Percentiles rank a stretch among this genome's conserved stretches.
Evolutionary conservation across 805 yeast species (phyloP).

Genomic region (Candida coquimbonensis): DNA sequence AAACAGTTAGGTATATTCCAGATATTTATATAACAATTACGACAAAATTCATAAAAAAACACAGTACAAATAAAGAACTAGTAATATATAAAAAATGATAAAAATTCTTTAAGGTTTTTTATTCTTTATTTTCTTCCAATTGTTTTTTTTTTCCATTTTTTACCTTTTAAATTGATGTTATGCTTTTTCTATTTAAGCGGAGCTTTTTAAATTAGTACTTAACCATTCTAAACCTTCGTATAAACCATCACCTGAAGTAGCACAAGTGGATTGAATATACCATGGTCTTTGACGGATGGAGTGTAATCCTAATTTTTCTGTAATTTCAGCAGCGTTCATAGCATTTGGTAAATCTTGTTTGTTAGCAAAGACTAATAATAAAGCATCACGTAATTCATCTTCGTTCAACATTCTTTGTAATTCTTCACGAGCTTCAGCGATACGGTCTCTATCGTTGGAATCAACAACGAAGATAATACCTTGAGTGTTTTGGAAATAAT

Average conservation of each 20-base stretch:
- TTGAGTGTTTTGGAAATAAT: conserved; percentile 97
- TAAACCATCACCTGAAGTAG: conserved; percentile 98
- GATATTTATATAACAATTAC: conserved; percentile 1
- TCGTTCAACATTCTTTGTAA: conserved; percentile 97
- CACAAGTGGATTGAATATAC: conserved; percentile 99
- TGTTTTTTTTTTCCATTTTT: background rate
- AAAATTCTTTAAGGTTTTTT: background rate
- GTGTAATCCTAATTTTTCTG: conserved; percentile 94
- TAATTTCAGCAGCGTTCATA: conserved; percentile 97
- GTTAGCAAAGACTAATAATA: conserved; percentile 92
- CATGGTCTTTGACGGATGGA: conserved; percentile 98
- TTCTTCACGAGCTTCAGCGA: conserved; percentile 96
- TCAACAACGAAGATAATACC: conserved; percentile 98
- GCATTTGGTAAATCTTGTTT: conserved; percentile 99
- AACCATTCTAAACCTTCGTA: conserved; percentile 98
- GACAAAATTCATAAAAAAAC: background rate
- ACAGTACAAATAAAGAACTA: background rate
- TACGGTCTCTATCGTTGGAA: conserved; percentile 96
- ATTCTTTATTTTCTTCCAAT: background rate
- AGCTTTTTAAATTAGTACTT: conserved; percentile 79
- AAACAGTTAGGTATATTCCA: background rate
- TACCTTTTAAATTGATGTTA: conserved; percentile 1
- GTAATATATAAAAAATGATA: background rate
- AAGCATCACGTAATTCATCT: conserved; percentile 96
- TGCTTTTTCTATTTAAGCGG: conserved; percentile 27